Evolutionary conservation across 2,329 filamentous ascomycete genomes (phyloP).

Genomic region (Cladosporium sp.): DNA sequence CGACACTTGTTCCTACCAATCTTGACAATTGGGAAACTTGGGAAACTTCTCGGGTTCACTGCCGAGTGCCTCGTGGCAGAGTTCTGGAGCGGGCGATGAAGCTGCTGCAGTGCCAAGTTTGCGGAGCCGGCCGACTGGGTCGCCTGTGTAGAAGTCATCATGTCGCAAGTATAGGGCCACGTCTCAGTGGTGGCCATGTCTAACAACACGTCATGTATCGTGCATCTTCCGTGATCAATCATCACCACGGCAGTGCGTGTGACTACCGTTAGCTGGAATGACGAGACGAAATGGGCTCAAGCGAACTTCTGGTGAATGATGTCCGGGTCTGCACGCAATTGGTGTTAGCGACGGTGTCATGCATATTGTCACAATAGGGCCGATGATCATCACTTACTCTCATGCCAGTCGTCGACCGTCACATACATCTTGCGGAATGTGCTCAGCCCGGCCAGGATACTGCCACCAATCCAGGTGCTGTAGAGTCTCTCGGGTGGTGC

Average conservation of each 20-base stretch:
- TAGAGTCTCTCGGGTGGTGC: constrained; percentile 97
- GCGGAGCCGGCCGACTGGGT: constrained; percentile 10
- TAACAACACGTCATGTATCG: background rate
- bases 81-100: constrained; percentile 5
- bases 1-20: background rate
- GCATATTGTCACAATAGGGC: background rate
- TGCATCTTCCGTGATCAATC: background rate
- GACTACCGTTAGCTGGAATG: background rate
- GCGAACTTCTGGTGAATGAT: constrained; percentile 98
- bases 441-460: constrained; percentile 91
- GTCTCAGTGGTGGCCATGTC: background rate
- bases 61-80: constrained; percentile 10
- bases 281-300: constrained; percentile 36
- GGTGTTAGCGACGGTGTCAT: constrained; percentile 11
- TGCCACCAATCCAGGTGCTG: constrained; percentile 98
- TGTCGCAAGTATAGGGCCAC: background rate
- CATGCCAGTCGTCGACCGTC: constrained; percentile 98
- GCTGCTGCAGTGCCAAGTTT: background rate
- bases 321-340: constrained; percentile 61
- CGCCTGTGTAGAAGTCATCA: background rate
- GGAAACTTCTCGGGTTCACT: background rate
- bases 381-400: constrained; percentile 49
- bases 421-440: constrained; percentile 99
- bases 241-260: constrained; percentile 14
- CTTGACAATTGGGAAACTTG: background rate